These are phyloP conservation scores for Artemisia tridentata DNA, from an alignment of 129 eudicot genomes.

Conservation along the genomic window DNA sequence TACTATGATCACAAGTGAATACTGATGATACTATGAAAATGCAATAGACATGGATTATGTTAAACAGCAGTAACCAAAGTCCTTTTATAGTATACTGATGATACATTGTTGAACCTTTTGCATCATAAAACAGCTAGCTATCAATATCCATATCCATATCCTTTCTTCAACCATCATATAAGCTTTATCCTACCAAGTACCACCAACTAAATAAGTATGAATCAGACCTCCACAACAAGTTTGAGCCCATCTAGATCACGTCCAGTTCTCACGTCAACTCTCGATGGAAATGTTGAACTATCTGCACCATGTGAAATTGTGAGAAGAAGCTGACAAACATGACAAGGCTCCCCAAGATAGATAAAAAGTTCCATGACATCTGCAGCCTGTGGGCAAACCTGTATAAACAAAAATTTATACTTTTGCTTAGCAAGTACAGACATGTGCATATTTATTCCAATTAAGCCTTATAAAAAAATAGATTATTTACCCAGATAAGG, in stretches of 20 bases:
- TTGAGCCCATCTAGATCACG: slow-evolving; percentile 84
- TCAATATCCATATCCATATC: too few relatives aligned
- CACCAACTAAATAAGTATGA: slow-evolving; percentile 7
- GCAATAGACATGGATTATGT: too few relatives aligned
- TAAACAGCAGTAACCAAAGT: too few relatives aligned
- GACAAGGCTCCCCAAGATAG: slow-evolving; percentile 93
- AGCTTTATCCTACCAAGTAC: slow-evolving; percentile 1
- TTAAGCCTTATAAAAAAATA: slow-evolving; percentile 16
- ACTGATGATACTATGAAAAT: too few relatives aligned
- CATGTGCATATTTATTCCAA: slow-evolving; percentile 3
- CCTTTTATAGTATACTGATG: too few relatives aligned
- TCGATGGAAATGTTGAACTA: slow-evolving; percentile 89
- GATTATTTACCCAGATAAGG: slow-evolving; percentile 67
- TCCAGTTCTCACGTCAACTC: slow-evolving; percentile 94
- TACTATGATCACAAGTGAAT: too few relatives aligned
- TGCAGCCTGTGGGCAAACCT: slow-evolving; percentile 85
- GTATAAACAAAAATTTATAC: slow-evolving; percentile 16
- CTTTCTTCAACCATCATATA: background rate
- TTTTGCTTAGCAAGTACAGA: background rate
- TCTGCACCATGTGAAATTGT: slow-evolving; percentile 94
- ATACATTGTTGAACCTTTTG: too few relatives aligned
- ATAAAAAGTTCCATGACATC: slow-evolving; percentile 91
- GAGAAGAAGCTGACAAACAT: slow-evolving; percentile 91
- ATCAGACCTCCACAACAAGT: slow-evolving; percentile 88
- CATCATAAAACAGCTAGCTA: too few relatives aligned